phyloP scores from a whole-genome alignment of 106 monocot species.

The Alisma plantagoaquatica region DNA sequence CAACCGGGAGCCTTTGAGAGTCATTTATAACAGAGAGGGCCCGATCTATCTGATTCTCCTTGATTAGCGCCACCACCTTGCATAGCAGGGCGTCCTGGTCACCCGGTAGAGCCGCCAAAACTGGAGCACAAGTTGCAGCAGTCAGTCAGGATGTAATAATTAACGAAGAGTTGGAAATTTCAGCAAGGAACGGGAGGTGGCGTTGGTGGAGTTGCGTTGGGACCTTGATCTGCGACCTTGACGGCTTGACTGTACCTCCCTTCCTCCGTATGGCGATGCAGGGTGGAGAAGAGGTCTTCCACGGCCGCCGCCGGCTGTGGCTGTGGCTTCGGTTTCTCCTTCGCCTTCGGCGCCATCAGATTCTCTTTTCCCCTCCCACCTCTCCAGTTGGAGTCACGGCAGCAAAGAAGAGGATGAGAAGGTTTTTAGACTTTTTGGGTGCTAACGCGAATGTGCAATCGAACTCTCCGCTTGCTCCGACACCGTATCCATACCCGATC shows the following conservation, averaged over 20 bases:
- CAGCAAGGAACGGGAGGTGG: too few species aligned
- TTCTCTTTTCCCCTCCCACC: too few species aligned
- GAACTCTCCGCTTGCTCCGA: too few species aligned
- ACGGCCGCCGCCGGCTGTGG: slow-evolving; percentile 21
- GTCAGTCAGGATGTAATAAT: background rate
- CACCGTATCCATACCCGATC: too few species aligned
- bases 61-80: slow-evolving; percentile 79
- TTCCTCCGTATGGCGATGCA: slow-evolving; percentile 49
- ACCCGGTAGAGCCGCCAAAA: slow-evolving; percentile 48
- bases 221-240: slow-evolving; percentile 88
- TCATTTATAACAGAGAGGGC: slow-evolving; percentile 36
- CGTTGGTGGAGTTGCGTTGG: background rate
- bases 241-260: slow-evolving; percentile 38
- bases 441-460: too few species aligned
- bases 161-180: slow-evolving; percentile 3
- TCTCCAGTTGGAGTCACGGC: background rate
- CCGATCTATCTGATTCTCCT: slow-evolving; percentile 57
- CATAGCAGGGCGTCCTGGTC: slow-evolving; percentile 81
- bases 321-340: slow-evolving; percentile 4
- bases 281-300: slow-evolving; percentile 64
- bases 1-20: slow-evolving; percentile 11
- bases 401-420: background rate
- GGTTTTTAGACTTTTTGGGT: too few species aligned
- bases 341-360: slow-evolving; percentile 18
- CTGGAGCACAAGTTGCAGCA: slow-evolving; percentile 15